Evolutionary conservation across 177 flowering plant species (phyloP), one percentile per base, ranked within the genome.

Genomic region (Vitis hybrid): DNA sequence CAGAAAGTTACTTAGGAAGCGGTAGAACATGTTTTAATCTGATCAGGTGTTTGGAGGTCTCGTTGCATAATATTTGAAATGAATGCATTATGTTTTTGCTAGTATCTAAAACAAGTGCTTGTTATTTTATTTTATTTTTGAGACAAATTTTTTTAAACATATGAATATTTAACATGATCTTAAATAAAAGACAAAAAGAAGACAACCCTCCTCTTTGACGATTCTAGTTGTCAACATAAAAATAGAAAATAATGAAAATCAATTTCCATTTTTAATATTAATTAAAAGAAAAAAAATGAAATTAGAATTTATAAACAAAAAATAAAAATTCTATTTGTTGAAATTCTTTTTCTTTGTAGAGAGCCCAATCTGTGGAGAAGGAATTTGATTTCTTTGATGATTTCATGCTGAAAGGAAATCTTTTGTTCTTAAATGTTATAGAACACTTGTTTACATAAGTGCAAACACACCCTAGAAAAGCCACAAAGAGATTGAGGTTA

Each of bases 401-500:
- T 10, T 6, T 52, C 40, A 13, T 18, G 4, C 13, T n/a, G n/a
- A 19, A 19, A 13, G 21, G 9, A n/a, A 14, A 21, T 63, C 13
- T n/a, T 27, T 63, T 63, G 52, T 14, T 8, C 19, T 63, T 6
- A 50, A 21, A 14, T 21, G 18, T 15, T 9, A 50, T 11, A 21
- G 67, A 48, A 60, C 51, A 64, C 35, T 16, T 11, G 60, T 14
- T 13, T 10, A 3, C 13, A 5, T 13, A 6, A 11, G 40, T 32
- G 35, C 70, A 67, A 64, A 63, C 13, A 71, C n/a, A 14, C 13
- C 15, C 18, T 3, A 15, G 12, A 7, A 62, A 19, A 6, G 48
- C 18, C 11, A 63, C 3, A 24, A 56, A 24, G 7, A 66, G 40
- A 7, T 30, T 1, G 27, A n/a, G 19, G 46, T 14, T 46, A 93